Evolutionary conservation across 2,329 filamentous ascomycete genomes (phyloP).

Genomic region (Pyricularia pennisetigena): DNA sequence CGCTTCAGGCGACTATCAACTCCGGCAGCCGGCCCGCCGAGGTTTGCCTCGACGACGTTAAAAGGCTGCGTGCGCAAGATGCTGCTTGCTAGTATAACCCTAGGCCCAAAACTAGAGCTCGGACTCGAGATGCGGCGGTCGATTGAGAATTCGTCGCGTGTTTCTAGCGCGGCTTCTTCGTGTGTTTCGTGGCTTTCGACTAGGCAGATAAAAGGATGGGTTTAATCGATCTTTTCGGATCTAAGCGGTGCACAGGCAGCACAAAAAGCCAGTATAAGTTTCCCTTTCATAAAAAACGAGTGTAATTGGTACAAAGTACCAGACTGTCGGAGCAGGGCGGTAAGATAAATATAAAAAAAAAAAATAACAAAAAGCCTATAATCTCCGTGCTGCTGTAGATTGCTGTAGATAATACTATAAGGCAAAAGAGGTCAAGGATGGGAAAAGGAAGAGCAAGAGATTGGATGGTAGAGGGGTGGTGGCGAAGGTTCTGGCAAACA

Average conservation of each 20-base stretch:
- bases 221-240: not conserved
- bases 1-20: not conserved
- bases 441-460: not conserved
- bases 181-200: not conserved
- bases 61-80: not conserved
- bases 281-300: conserved; percentile 27
- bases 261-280: conserved; percentile 9
- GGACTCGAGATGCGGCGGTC: not conserved
- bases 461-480: not conserved
- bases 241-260: conserved; percentile 4
- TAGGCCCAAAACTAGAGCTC: not conserved
- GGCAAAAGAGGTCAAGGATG: not conserved
- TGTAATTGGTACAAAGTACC: conserved; percentile 46
- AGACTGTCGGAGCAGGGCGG: not conserved
- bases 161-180: not conserved
- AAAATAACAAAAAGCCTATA: not conserved
- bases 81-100: not conserved
- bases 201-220: conserved; percentile 2
- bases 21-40: not conserved
- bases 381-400: not conserved
- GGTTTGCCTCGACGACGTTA: not conserved
- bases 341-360: too few species aligned
- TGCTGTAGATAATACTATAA: not conserved
- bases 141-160: not conserved
- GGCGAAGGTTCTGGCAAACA: not conserved